These are phyloP conservation scores for Mycena albidolilacea DNA, from an alignment of 768 basidiomycete genomes.

Conservation along the genomic window DNA sequence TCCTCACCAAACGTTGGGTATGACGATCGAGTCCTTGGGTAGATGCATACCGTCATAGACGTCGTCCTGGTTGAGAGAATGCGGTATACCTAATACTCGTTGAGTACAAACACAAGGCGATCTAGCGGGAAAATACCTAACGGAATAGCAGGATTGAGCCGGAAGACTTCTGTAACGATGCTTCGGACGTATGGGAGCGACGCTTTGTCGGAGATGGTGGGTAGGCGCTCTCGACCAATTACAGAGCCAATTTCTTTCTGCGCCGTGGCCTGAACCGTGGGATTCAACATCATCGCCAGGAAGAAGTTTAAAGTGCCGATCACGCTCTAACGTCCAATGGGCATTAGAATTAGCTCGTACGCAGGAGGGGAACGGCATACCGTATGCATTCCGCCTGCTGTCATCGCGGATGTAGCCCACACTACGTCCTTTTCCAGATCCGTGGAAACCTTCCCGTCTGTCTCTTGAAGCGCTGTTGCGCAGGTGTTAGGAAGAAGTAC, in stretches of 20 bases:
- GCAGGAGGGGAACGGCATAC: neutral
- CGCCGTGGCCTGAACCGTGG: slow-evolving; percentile 30
- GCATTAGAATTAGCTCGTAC: too few relatives aligned
- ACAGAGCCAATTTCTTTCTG: slow-evolving; percentile 30
- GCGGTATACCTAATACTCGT: neutral
- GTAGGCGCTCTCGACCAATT: slow-evolving; percentile 32
- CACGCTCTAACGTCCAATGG: neutral
- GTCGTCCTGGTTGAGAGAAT: slow-evolving; percentile 21
- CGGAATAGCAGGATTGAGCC: slow-evolving; percentile 24
- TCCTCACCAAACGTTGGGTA: slow-evolving; percentile 30
- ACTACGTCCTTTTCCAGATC: slow-evolving; percentile 15
- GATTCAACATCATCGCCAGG: too few relatives aligned
- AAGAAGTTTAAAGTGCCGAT: too few relatives aligned
- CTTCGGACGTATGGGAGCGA: slow-evolving; percentile 32
- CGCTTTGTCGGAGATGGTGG: slow-evolving; percentile 13
- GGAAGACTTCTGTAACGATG: slow-evolving; percentile 25
- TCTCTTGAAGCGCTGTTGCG: neutral
- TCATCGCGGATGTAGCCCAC: slow-evolving; percentile 20
- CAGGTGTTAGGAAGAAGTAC: slow-evolving; percentile 25
- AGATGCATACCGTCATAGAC: slow-evolving; percentile 30
- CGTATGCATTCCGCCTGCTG: slow-evolving; percentile 27
- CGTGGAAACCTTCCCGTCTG: neutral
- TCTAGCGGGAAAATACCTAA: too few relatives aligned
- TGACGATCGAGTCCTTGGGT: slow-evolving; percentile 23
- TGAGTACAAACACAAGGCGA: neutral